Evolutionary conservation across 768 basidiomycete species (phyloP).

Genomic region (Hortiboletus campestris): DNA sequence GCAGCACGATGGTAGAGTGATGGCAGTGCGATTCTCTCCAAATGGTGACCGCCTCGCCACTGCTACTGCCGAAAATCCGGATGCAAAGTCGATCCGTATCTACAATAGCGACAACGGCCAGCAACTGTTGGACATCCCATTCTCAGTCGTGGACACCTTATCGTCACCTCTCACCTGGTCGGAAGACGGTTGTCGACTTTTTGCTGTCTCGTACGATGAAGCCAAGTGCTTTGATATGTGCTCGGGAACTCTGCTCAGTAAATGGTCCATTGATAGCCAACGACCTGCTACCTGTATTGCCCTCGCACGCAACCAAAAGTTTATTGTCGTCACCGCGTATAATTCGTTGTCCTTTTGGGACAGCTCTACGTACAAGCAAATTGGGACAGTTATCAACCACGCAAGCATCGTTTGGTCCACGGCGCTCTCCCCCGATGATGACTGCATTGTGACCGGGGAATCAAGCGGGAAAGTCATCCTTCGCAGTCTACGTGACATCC

Average conservation of each 20-base stretch:
- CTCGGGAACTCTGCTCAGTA: neutral
- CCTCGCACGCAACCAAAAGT: neutral
- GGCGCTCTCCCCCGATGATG: neutral
- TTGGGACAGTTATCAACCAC: neutral
- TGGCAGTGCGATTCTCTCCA: constrained; percentile 1
- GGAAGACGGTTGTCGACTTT: neutral
- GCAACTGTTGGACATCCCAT: neutral
- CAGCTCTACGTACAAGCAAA: neutral
- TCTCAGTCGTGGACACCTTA: neutral
- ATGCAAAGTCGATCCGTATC: neutral
- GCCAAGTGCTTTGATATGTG: constrained; percentile 3
- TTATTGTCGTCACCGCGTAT: accelerated
- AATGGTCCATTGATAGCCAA: neutral
- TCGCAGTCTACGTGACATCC: neutral
- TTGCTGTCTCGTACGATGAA: neutral
- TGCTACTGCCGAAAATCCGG: neutral
- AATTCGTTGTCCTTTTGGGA: neutral
- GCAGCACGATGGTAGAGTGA: neutral
- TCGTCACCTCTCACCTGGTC: constrained; percentile 1
- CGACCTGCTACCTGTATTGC: neutral
- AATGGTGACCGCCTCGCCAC: constrained; percentile 3
- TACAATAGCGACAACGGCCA: neutral
- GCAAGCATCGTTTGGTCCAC: neutral
- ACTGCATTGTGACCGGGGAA: too few species aligned
- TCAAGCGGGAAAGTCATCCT: neutral